phyloP scores from a whole-genome alignment of 108 stramenopile genomes.

The Cyclotella baltica region DNA sequence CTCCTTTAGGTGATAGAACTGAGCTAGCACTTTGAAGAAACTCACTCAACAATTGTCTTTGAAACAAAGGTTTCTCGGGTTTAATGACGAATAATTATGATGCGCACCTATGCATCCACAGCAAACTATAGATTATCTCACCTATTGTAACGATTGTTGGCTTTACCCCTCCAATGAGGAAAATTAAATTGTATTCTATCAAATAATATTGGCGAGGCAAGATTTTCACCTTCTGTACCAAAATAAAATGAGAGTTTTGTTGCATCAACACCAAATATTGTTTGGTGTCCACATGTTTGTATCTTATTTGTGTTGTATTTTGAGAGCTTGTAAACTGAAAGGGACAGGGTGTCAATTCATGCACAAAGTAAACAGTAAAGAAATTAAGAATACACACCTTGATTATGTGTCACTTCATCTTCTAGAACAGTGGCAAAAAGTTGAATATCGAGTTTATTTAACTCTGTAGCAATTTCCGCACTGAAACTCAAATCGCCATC shows the following conservation, averaged over 20 bases:
- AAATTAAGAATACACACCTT: conserved; percentile 15
- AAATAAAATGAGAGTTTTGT: conserved; percentile 63
- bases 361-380: conserved; percentile 2
- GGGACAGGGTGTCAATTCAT: conserved; percentile 6
- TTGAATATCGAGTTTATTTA: conserved; percentile 43
- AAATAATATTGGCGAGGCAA: conserved; percentile 46
- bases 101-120: background rate
- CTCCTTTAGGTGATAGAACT: conserved; percentile 58
- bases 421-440: conserved; percentile 80
- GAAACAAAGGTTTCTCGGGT: background rate
- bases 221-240: conserved; percentile 18
- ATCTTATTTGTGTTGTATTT: conserved; percentile 32
- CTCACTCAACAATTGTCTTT: conserved; percentile 54
- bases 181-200: conserved; percentile 87
- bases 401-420: conserved; percentile 64
- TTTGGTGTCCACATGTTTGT: conserved; percentile 40
- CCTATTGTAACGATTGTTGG: conserved; percentile 78
- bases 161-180: conserved; percentile 89
- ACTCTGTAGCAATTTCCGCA: conserved; percentile 53
- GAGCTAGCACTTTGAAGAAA: conserved; percentile 69
- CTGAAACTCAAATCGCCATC: conserved; percentile 88
- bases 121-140: conserved; percentile 6
- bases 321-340: conserved; percentile 44
- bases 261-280: conserved; percentile 74
- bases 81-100: background rate